Evolutionary conservation across 73 alveolate genomes (phyloP), one percentile per base, ranked within the genome.

Genomic region (Stentor coeruleus): DNA sequence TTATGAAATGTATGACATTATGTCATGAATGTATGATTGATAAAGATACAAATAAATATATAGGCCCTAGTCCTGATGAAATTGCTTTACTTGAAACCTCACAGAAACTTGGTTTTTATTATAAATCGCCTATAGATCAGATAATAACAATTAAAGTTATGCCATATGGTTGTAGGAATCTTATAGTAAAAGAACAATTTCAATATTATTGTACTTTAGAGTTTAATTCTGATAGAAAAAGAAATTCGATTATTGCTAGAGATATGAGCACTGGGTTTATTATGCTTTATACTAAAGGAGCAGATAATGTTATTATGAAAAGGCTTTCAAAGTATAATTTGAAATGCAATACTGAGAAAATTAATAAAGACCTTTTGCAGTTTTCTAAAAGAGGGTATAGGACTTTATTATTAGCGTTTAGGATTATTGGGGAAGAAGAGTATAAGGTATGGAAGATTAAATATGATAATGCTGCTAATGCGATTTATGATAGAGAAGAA

Each of bases 41-140:
- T 77, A 39, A 39, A 41, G 93, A 77, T 57, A 72, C 41, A 3
- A n/a, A 77, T 77, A 81, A 79, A 74, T 86, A 86, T 73, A 38
- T 85, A 55, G 98, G 98, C 6, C 97, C 97, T 30, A 88, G 96
- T 36, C 98, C 98, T 38, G 98, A 94, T 85, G 98, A 94, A 80
- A 91, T 93, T 2, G 88, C 98, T 58, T 89, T 97, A 28, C 98
- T 97, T 31, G 98, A 95, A 81, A 90, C 98, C 41, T 98, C 99
- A n/a, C 88, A 81, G 72, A 72, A 93, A 14, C 87, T 92, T 76
- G 99, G 99, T 26, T 95, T 86, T 81, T 91, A 85, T 74, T 96
- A 72, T 28, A 84, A 88, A 28, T 84, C 91, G 6, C 74, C 77
- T 2, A 76, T 82, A 28, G 84, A 83, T 49, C 81, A 87, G 75